phyloP scores from a whole-genome alignment of 768 basidiomycete genomes.

The Tricholoma flavovirens region DNA sequence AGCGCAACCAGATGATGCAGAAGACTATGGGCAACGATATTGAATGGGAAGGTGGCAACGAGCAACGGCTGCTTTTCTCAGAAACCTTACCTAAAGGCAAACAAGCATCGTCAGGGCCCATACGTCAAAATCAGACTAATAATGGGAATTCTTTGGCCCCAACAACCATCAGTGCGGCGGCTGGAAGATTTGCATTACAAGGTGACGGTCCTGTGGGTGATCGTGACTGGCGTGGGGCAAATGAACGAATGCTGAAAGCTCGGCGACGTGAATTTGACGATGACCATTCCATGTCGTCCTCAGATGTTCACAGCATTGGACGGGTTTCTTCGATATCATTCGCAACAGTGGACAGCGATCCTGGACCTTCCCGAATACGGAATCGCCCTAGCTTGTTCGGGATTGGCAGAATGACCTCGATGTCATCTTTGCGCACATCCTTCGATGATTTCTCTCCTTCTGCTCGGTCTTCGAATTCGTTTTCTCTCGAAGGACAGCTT shows the following conservation, averaged over 20 bases:
- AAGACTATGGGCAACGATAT: constrained; percentile 49
- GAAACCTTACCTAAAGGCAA: constrained; percentile 42
- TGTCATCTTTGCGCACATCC: constrained; percentile 69
- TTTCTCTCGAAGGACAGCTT: constrained; percentile 71
- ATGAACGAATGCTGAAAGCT: constrained; percentile 67
- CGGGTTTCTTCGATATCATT: constrained; percentile 77
- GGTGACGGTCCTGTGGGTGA: constrained; percentile 29
- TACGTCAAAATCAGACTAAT: constrained; percentile 50
- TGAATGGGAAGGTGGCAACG: constrained; percentile 55
- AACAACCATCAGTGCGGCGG: constrained; percentile 55
- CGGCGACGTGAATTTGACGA: constrained; percentile 83
- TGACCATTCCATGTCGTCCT: constrained; percentile 88
- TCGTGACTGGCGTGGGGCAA: constrained; percentile 48
- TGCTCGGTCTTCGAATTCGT: constrained; percentile 74
- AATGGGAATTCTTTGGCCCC: constrained; percentile 34
- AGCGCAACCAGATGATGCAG: constrained; percentile 72
- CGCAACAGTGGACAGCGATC: constrained; percentile 81
- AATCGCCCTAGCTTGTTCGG: constrained; percentile 57
- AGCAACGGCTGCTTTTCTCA: constrained; percentile 36
- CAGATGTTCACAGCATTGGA: constrained; percentile 71
- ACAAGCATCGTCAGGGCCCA: constrained; percentile 53
- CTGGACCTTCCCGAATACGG: constrained; percentile 66
- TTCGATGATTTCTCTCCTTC: constrained; percentile 71
- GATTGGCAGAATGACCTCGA: constrained; percentile 70
- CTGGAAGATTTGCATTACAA: constrained; percentile 43